Conservation (phyloP, 75 land plant species). For the Cryptomeria japonica region DNA sequence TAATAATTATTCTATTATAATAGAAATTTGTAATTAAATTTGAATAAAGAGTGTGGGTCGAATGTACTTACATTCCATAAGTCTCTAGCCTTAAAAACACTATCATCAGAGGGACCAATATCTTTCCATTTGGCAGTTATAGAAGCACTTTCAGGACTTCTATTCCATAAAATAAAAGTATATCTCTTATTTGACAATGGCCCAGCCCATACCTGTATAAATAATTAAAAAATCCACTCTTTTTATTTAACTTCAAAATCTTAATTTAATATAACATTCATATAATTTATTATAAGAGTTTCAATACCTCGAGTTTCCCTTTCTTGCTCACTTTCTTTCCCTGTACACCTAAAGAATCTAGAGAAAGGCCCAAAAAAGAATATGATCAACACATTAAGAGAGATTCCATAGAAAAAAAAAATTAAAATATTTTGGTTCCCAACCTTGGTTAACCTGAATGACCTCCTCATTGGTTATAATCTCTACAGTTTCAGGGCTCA, state of each 20-base stretch:
- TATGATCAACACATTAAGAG: too few relatives aligned
- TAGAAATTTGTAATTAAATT: background rate
- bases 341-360: constrained; percentile 70
- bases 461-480: constrained; percentile 76
- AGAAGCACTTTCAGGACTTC: constrained; percentile 30
- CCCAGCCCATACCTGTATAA: constrained; percentile 75
- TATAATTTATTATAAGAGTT: background rate
- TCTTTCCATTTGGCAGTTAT: constrained; percentile 65
- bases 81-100: constrained; percentile 51
- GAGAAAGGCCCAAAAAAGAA: background rate
- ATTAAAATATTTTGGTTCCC: background rate
- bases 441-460: constrained; percentile 91
- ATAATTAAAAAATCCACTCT: background rate
- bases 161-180: constrained; percentile 65
- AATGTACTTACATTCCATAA: constrained; percentile 61
- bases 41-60: background rate
- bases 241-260: background rate
- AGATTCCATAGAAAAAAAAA: background rate
- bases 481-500: constrained; percentile 47
- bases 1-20: background rate
- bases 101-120: constrained; percentile 43
- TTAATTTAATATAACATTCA: background rate
- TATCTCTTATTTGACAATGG: constrained; percentile 43
- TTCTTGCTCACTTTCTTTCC: constrained; percentile 61
- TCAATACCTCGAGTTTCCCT: constrained; percentile 49